phyloP scores from a whole-genome alignment of 192 early-diverging fungal genomes.

The Umbelopsis sp. region DNA sequence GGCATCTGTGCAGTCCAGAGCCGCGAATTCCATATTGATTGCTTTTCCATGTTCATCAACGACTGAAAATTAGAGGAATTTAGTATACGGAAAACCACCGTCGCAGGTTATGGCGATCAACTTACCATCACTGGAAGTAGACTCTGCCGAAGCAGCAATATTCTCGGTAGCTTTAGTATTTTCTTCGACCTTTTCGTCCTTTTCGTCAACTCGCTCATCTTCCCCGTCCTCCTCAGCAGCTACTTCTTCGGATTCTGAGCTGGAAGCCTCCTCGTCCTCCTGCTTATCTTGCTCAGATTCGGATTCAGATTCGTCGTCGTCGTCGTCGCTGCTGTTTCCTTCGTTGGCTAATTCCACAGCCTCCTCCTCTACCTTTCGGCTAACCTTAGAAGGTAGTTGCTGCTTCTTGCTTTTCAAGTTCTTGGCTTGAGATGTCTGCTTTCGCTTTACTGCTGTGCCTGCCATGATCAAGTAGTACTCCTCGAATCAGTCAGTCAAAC shows the following conservation, averaged over 20 bases:
- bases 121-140: not conserved
- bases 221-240: not conserved
- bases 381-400: constrained; percentile 16
- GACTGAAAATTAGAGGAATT: not conserved
- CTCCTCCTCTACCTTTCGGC: constrained; percentile 36
- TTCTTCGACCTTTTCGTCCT: constrained; percentile 16
- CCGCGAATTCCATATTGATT: constrained; percentile 67
- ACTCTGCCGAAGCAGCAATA: not conserved
- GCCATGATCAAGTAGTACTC: constrained; percentile 17
- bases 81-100: not conserved
- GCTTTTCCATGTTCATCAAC: constrained; percentile 12
- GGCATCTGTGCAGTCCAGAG: constrained; percentile 78
- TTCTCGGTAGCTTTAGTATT: not conserved
- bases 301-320: not conserved
- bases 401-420: constrained; percentile 20
- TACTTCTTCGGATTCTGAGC: not conserved
- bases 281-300: not conserved
- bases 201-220: not conserved
- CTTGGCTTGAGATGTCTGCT: constrained; percentile 13
- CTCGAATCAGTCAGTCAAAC: not conserved
- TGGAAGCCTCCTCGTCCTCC: not conserved
- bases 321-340: not conserved
- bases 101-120: not conserved
- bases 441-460: constrained; percentile 16
- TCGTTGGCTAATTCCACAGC: constrained; percentile 20